Evolutionary conservation across 306 rosid genomes (phyloP).

Genomic region (Rosa rugosa): DNA sequence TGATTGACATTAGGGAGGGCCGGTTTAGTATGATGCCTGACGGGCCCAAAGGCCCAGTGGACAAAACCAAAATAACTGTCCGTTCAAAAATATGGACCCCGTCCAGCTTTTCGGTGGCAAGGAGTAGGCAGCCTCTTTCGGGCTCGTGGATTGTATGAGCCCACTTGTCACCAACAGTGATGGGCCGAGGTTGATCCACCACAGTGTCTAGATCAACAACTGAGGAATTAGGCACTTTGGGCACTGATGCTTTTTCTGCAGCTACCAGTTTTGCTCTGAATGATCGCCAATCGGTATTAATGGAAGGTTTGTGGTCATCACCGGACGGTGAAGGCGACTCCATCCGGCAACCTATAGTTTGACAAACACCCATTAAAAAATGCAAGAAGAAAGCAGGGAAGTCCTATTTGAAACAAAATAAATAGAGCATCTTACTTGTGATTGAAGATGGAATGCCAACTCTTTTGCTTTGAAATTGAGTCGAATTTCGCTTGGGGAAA

Average conservation of each 20-base stretch:
- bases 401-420: not conserved
- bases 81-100: conserved; percentile 88
- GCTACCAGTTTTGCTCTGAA: conserved; percentile 87
- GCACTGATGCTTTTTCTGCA: conserved; percentile 35
- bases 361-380: conserved; percentile 5
- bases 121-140: conserved; percentile 82
- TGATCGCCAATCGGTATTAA: conserved; percentile 67
- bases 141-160: conserved; percentile 81
- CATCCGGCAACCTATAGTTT: conserved; percentile 43
- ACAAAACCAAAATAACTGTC: conserved; percentile 65
- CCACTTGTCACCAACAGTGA: conserved; percentile 75
- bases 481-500: conserved; percentile 30
- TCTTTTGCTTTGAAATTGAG: conserved; percentile 39
- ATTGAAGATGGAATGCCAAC: conserved; percentile 25
- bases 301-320: conserved; percentile 36
- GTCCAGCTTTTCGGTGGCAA: conserved; percentile 75
- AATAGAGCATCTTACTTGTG: conserved; percentile 44
- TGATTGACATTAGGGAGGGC: conserved; percentile 84
- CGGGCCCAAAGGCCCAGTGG: conserved; percentile 71
- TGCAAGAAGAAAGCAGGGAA: not conserved
- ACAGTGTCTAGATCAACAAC: conserved; percentile 44
- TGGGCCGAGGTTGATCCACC: conserved; percentile 40
- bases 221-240: conserved; percentile 30
- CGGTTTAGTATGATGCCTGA: conserved; percentile 74
- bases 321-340: conserved; percentile 43